Conservation (phyloP, 2,329 filamentous ascomycete species). For the Aspergillus sp. region DNA sequence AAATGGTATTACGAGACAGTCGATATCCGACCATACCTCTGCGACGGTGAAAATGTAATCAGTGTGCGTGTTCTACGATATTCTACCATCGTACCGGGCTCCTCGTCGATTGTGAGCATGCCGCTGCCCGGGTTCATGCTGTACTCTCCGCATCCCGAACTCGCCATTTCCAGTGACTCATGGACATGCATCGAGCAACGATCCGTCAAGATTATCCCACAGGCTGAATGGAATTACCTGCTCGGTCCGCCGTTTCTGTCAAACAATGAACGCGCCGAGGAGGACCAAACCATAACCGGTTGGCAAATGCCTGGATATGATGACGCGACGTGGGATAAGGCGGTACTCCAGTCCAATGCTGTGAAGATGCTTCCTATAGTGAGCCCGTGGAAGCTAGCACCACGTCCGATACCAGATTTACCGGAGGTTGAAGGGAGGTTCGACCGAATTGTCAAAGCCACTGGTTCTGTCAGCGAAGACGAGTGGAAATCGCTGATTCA, state of each 20-base stretch:
- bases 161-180: background rate
- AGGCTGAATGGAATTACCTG: slow-evolving; percentile 4
- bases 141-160: background rate
- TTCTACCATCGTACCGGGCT: background rate
- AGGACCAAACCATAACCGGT: background rate
- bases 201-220: background rate
- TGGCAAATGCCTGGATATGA: background rate
- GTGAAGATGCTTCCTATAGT: slow-evolving; percentile 10
- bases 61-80: slow-evolving; percentile 11
- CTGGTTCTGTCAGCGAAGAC: background rate
- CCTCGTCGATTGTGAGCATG: slow-evolving; percentile 3
- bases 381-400: slow-evolving; percentile 2
- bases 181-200: slow-evolving; percentile 6
- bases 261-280: slow-evolving; percentile 6
- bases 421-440: background rate
- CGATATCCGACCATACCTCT: slow-evolving; percentile 1
- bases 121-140: slow-evolving; percentile 10
- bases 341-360: background rate
- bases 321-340: slow-evolving; percentile 2
- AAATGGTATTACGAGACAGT: slow-evolving; percentile 14
- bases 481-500: background rate
- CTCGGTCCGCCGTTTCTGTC: slow-evolving; percentile 11
- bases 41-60: background rate
- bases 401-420: background rate
- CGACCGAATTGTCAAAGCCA: background rate